Evolutionary conservation across 2,329 filamentous ascomycete species (phyloP), one percentile per base, ranked within the genome.

Genomic region (Lachnellula cervina): DNA sequence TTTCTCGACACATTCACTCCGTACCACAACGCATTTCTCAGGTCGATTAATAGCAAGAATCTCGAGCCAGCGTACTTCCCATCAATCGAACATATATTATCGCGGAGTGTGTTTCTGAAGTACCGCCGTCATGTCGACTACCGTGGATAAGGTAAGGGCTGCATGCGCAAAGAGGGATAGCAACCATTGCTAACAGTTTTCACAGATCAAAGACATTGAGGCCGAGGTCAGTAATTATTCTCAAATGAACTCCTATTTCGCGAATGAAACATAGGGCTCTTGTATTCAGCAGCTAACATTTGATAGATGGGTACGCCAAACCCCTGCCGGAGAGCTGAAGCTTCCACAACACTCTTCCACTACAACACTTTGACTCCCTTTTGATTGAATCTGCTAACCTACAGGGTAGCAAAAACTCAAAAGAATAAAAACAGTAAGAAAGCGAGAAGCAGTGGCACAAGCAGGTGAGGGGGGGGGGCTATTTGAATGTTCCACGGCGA

Each of bases 121-220:
- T 57, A 48, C 52, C 43, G 60, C 62, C 66, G 88, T 74, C 69
- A 97, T 97, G 94, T 81, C 93, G 81, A 97, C 93, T 59, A 97
- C 93, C 43, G 91, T 97, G 72, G 93, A 97, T 69, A 97, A 97
- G 88, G 90, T 89, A 71, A 65, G 81, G 68, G 38, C 45, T 23
- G 56, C 9, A 38, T 19, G 6, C 48, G 19, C 55, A 9, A 45
- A 45, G 25, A 14, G 50, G 50, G 49, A 8, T 43, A 43, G n/a
- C 2, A 21, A 47, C 13, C 23, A 37, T n/a, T 60, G 53, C 66
- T 65, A 60, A 62, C 55, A 58, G 61, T 44, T 58, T 64, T 56
- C 61, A 71, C 69, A 94, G 89, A 97, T 97, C 81, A 96, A 96
- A 76, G 89, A 93, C 69, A 89, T 97, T 75, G 93, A 97, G 88